Evolutionary conservation across 306 rosid genomes (phyloP), one percentile per base, ranked within the genome.

Genomic region (Cucumis melo): DNA sequence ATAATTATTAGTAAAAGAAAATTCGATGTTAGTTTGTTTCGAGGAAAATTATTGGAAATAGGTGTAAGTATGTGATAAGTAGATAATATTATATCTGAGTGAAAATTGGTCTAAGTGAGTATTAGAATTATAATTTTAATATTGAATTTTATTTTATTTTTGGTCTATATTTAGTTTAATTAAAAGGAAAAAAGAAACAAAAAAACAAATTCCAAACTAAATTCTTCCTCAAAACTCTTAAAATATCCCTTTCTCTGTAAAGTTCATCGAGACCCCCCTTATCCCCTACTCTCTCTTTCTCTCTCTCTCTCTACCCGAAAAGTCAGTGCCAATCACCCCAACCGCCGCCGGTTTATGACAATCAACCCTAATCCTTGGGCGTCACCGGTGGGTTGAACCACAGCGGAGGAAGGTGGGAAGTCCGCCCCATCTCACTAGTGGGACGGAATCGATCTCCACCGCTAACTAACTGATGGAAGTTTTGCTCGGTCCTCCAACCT

Each of bases 281-380:
- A 74, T 57, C 78, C 54, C 32, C 12, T 34, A 10, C 51, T 39
- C 29, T 42, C 48, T 42, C 12, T 36, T 24, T 64, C 46, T 27
- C 46, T 27, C 2, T 27, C 2, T 27, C 57, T 72, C 24, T 23
- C 39, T 4, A 55, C 34, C 78, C 34, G 66, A 58, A 57, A 54
- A 56, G 66, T 75, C 78, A 57, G 67, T 55, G 21, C 66, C 78
- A 39, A 55, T 75, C 66, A 38, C 41, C 41, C 55, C 57, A 75
- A 42, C 73, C 46, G 67, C 46, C 79, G 62, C 80, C 80, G 74
- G 48, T 77, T 63, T 50, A 63, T 77, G 51, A 77, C 59, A 77
- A 32, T 51, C 44, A 34, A 11, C 48, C 80, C 68, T 76, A 42
- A 24, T 19, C 50, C 24, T 19, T 9, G 62, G 32, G 19, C 55